Evolutionary conservation across 2,329 filamentous ascomycete species (phyloP), one percentile per base, ranked within the genome.

Genomic region (Calonectria montana): DNA sequence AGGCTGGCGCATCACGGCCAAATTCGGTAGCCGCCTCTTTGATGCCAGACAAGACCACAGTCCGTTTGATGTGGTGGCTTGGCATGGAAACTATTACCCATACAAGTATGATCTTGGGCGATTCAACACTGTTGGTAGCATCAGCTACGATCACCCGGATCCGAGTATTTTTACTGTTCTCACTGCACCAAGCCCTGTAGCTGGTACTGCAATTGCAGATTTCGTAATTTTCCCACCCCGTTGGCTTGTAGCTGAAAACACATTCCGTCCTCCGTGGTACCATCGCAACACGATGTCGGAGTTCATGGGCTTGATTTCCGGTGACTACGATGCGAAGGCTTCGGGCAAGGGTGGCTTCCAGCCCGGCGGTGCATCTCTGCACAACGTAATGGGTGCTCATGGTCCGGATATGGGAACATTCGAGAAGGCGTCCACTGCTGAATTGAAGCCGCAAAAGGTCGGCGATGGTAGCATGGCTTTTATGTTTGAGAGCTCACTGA

Each of bases 91-190:
- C 73, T 95, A 95, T 83, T 93, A 93, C 73, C 94, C 94, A 0
- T 94, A 91, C 88, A 96, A 96, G 84, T 96, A 96, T 84, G 94
- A 95, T 77, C 87, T 96, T 0, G 92, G 92, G 25, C 90, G 92
- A 37, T 96, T 95, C 87, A 93, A 92, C 83, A 91, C 90, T 50
- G 91, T 96, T 55, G 94, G 93, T 23, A 91, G 88, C 67, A 91
- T 94, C 74, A 92, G 91, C 13, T 94, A 90, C 79, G 94, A 95
- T 81, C 94, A 96, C 79, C 93, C 93, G 0, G 94, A 96, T 79
- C 94, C 94, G 0, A 91, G 89, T 73, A 95, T 96, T 81, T 95
- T 93, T 83, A 95, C 91, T 0, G 92, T 94, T 7, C 86, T 93
- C 29, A 90, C 92, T 1, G 91, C 91, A 2, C 90, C 88, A 29